These are phyloP conservation scores for Raphanus sativus DNA, from an alignment of 345 rosid genomes.

Conservation along the genomic window DNA sequence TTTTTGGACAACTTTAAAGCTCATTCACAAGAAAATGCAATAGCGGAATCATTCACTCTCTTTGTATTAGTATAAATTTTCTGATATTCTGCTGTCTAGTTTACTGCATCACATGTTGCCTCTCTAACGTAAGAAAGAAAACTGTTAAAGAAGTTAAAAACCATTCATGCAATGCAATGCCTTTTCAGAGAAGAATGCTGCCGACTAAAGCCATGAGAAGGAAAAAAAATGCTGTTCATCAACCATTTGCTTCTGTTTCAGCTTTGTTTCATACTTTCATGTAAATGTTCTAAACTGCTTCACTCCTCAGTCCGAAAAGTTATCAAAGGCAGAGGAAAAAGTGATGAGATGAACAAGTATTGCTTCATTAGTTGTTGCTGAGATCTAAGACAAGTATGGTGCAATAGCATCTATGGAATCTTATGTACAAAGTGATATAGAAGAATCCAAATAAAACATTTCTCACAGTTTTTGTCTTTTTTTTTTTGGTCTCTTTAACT, in stretches of 20 bases:
- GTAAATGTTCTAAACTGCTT: not conserved
- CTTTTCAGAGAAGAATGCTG: not conserved
- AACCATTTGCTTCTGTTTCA: not conserved
- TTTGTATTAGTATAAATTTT: not conserved
- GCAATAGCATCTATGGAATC: constrained; percentile 15
- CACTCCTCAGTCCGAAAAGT: too few species aligned
- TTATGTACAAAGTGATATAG: constrained; percentile 20
- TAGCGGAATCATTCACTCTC: not conserved
- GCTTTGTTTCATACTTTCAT: not conserved
- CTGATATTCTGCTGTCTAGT: not conserved
- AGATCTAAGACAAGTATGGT: constrained; percentile 9
- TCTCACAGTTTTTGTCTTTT: not conserved
- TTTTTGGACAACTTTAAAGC: not conserved
- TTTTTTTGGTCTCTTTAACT: not conserved
- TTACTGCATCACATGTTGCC: not conserved
- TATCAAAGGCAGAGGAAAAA: not conserved
- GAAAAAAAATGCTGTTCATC: not conserved
- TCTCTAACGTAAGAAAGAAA: not conserved
- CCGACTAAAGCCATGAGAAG: not conserved
- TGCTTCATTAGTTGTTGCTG: not conserved
- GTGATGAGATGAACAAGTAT: not conserved
- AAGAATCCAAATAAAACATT: constrained; percentile 18
- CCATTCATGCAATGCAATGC: not conserved
- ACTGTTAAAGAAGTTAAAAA: not conserved
- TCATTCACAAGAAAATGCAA: constrained; percentile 4